Conservation (phyloP, 1,139 yeast species). For the Hansenula lynferdii region DNA sequence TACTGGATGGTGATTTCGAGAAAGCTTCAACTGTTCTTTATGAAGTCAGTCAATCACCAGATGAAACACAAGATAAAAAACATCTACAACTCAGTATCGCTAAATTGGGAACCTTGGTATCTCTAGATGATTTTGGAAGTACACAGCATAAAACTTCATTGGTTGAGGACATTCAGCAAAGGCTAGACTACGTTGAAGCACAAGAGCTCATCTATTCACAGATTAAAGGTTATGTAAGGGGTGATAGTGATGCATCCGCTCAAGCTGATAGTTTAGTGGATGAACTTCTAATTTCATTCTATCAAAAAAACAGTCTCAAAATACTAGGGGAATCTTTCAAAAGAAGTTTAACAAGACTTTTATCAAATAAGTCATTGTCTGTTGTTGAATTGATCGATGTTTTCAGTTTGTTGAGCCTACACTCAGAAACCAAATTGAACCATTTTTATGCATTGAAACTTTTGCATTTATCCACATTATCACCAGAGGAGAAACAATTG, state of each 20-base stretch:
- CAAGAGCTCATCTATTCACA: conserved; percentile 38
- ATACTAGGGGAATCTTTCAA: conserved; percentile 22
- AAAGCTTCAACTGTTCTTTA: conserved; percentile 47
- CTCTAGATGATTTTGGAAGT: conserved; percentile 11
- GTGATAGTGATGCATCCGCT: conserved; percentile 22
- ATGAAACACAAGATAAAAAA: conserved; percentile 42
- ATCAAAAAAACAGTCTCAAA: conserved; percentile 2
- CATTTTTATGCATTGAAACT: conserved; percentile 40
- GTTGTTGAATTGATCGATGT: conserved; percentile 49
- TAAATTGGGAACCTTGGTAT: conserved; percentile 44
- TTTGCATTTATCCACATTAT: conserved; percentile 28
- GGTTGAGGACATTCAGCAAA: conserved; percentile 41
- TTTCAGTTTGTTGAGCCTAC: conserved; percentile 44
- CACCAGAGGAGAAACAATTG: conserved; percentile 25
- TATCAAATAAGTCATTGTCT: conserved; percentile 36
- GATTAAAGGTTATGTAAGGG: conserved; percentile 25
- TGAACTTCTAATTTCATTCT: conserved; percentile 10
- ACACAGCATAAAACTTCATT: conserved; percentile 23
- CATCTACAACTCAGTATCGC: conserved; percentile 67
- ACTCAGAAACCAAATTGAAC: conserved; percentile 27
- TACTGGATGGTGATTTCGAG: conserved; percentile 45
- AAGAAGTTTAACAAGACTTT: conserved; percentile 33
- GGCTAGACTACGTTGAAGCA: conserved; percentile 41
- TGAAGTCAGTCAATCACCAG: conserved; percentile 35
- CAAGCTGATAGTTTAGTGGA: conserved; percentile 18